A percentile compares a stretch with the other conserved stretches of the same genome.
These are phyloP conservation scores for Talaromyces sp. DNA, from an alignment of 2,329 filamentous ascomycete genomes.

Conservation along the genomic window DNA sequence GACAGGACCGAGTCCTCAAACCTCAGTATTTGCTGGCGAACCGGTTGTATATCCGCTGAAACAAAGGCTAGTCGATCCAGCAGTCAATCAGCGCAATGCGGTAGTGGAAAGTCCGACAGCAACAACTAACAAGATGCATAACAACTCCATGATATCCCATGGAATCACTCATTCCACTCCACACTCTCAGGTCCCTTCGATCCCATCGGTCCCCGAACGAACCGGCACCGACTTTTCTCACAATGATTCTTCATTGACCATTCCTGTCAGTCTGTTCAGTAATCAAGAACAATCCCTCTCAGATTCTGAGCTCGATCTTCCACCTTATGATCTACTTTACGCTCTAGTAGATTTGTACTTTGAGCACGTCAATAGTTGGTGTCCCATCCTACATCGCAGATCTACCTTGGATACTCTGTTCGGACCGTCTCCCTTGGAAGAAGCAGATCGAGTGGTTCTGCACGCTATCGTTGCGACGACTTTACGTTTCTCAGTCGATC, in stretches of 20 bases:
- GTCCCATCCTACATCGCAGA: conserved; percentile 82
- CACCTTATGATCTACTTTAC: conserved; percentile 71
- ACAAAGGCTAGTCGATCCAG: conserved; percentile 46
- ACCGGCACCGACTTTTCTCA: conserved; percentile 39
- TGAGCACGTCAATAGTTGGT: conserved; percentile 78
- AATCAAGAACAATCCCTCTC: conserved; percentile 45
- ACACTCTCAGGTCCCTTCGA: conserved; percentile 23
- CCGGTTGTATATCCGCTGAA: conserved; percentile 49
- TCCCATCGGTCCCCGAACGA: conserved; percentile 21
- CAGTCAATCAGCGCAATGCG: conserved; percentile 45
- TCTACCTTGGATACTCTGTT: conserved; percentile 79
- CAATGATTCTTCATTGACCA: conserved; percentile 53
- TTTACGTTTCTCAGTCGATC: conserved; percentile 75
- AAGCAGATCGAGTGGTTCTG: conserved; percentile 75
- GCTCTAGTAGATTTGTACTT: conserved; percentile 72
- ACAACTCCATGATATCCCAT: conserved; percentile 25
- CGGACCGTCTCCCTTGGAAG: conserved; percentile 69
- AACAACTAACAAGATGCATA: conserved; percentile 28
- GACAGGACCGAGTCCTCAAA: conserved; percentile 55
- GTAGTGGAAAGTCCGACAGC: conserved; percentile 40
- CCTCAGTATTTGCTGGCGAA: conserved; percentile 60
- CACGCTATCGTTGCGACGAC: conserved; percentile 89
- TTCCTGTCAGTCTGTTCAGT: conserved; percentile 56
- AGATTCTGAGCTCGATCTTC: conserved; percentile 62
- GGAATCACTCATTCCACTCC: conserved; percentile 24